Evolutionary conservation across 2,329 filamentous ascomycete genomes (phyloP).

Genomic region (Alternaria longipes): DNA sequence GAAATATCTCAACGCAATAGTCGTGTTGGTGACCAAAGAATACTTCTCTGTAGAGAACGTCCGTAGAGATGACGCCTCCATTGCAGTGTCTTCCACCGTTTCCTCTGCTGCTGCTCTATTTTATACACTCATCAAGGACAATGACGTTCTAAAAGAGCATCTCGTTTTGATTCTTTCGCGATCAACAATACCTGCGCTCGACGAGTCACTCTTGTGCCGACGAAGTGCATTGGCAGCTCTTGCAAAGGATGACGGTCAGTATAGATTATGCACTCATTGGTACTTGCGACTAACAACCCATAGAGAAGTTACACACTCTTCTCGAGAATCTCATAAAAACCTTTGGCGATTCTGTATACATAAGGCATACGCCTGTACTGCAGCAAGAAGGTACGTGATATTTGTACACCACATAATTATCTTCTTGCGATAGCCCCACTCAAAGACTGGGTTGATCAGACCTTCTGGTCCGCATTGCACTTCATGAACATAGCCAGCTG

Average conservation of each 20-base stretch:
- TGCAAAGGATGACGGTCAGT: conserved; percentile 53
- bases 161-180: conserved; percentile 50
- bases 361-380: conserved; percentile 82
- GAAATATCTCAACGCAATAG: conserved; percentile 50
- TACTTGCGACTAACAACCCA: conserved; percentile 23
- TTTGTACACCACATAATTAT: neutral
- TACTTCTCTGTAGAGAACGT: conserved; percentile 25
- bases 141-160: conserved; percentile 43
- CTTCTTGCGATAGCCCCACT: conserved; percentile 45
- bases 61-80: conserved; percentile 19
- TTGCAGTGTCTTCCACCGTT: conserved; percentile 29
- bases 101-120: conserved; percentile 40
- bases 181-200: conserved; percentile 45
- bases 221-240: conserved; percentile 54
- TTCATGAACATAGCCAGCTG: conserved; percentile 30
- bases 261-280: neutral
- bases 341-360: conserved; percentile 87
- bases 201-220: conserved; percentile 39
- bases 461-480: conserved; percentile 49
- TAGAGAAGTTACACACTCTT: conserved; percentile 62
- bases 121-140: conserved; percentile 33
- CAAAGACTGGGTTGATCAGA: conserved; percentile 41
- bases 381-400: conserved; percentile 80
- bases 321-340: conserved; percentile 74
- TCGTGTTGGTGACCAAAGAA: conserved; percentile 37